Percentiles rank a stretch among this genome's conserved stretches.
phyloP scores from a whole-genome alignment of 495 filamentous ascomycete genomes.

The Neurospora tetraspora region DNA sequence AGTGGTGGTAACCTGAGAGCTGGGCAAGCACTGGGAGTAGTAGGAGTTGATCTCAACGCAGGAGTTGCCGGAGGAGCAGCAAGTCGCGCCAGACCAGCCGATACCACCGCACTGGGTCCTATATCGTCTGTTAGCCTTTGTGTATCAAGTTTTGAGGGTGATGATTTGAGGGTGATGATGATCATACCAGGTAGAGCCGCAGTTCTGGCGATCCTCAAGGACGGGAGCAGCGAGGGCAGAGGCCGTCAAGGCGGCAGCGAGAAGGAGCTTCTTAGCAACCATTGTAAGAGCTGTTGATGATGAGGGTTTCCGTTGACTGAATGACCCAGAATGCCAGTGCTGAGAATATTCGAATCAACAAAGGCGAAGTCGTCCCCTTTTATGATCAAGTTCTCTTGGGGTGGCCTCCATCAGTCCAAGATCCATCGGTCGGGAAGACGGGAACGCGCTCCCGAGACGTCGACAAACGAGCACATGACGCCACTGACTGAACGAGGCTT shows the following conservation, averaged over 20 bases:
- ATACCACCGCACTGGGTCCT: constrained; percentile 43
- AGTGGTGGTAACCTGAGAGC: constrained; percentile 13
- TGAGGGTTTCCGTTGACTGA: not conserved
- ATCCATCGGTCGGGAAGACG: constrained; percentile 15
- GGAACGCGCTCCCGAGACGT: constrained; percentile 8
- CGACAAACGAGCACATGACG: not conserved
- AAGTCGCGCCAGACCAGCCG: constrained; percentile 37
- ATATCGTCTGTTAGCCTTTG: not conserved
- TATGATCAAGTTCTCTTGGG: not conserved
- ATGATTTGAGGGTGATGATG: not conserved
- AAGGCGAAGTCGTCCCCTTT: not conserved
- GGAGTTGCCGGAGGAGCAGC: constrained; percentile 32
- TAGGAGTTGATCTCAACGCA: constrained; percentile 35
- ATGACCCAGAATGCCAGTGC: not conserved
- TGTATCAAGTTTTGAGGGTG: not conserved
- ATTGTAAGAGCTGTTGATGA: constrained; percentile 10
- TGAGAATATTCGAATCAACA: not conserved
- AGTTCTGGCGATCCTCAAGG: constrained; percentile 32
- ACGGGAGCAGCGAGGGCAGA: constrained; percentile 29
- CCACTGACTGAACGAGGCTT: not conserved
- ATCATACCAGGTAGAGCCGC: constrained; percentile 24
- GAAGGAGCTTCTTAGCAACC: constrained; percentile 19
- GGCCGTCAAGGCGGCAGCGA: constrained; percentile 24
- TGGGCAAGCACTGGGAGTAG: constrained; percentile 41
- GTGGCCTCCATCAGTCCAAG: not conserved